A percentile compares a stretch with the other conserved stretches of the same genome.
Evolutionary conservation across 345 rosid species (phyloP).

Genomic region (Eucalyptus sp.): DNA sequence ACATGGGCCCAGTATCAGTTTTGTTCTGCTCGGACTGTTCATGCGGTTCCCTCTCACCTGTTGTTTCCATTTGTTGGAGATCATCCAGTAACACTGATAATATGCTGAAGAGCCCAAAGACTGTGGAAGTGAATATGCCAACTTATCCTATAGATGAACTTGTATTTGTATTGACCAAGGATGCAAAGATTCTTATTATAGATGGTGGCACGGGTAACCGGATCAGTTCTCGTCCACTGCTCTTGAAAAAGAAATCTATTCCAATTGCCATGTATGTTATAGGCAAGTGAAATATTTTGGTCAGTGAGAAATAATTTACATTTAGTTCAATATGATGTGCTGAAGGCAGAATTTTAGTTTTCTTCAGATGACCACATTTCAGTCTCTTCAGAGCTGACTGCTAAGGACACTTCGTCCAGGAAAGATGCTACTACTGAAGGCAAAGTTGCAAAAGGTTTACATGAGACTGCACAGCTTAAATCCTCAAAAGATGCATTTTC

Average conservation of each 20-base stretch:
- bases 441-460: slow-evolving; percentile 11
- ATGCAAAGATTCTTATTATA: slow-evolving; percentile 39
- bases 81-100: slow-evolving; percentile 13
- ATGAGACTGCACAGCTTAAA: slow-evolving; percentile 9
- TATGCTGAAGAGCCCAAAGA: slow-evolving; percentile 14
- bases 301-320: background rate
- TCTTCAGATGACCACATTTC: background rate
- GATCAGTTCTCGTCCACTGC: slow-evolving; percentile 21
- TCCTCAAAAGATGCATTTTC: slow-evolving; percentile 11
- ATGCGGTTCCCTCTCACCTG: slow-evolving; percentile 35
- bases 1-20: slow-evolving; percentile 39
- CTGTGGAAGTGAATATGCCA: background rate
- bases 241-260: slow-evolving; percentile 24
- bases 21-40: slow-evolving; percentile 49
- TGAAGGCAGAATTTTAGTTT: background rate
- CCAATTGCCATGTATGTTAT: slow-evolving; percentile 50
- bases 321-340: background rate
- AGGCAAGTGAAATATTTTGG: slow-evolving; percentile 36
- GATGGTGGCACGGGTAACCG: slow-evolving; percentile 45
- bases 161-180: slow-evolving; percentile 47
- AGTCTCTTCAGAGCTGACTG: background rate
- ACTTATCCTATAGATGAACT: slow-evolving; percentile 6
- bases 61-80: slow-evolving; percentile 37
- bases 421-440: slow-evolving; percentile 15
- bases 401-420: slow-evolving; percentile 15